These are phyloP conservation scores for Suillus americanus DNA, from an alignment of 768 basidiomycete species.

Conservation along the genomic window DNA sequence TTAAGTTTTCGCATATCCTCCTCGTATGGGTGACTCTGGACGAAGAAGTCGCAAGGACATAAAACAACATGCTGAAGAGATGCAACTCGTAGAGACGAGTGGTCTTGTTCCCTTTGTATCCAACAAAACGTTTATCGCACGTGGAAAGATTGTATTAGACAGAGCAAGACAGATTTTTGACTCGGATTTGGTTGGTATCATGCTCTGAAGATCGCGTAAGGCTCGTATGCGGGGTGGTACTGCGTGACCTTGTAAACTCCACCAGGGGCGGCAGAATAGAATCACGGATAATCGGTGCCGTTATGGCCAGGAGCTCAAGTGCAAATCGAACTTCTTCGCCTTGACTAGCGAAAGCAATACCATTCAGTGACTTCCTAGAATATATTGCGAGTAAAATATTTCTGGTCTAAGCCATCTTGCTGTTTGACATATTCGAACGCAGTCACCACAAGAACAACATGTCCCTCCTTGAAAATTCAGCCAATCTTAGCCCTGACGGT, in stretches of 20 bases:
- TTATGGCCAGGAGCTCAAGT: constrained; percentile 58
- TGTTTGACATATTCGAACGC: no score
- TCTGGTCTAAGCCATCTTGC: no score
- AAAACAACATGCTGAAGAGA: constrained; percentile 78
- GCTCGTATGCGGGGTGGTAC: constrained; percentile 67
- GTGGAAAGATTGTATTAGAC: constrained; percentile 35
- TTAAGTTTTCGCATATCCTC: constrained; percentile 71
- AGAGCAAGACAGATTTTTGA: not conserved
- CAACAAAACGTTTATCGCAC: constrained; percentile 87
- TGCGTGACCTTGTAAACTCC: no score
- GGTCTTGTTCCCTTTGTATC: constrained; percentile 91
- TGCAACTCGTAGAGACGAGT: constrained; percentile 92
- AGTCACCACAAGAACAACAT: not conserved
- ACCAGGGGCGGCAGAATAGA: constrained; percentile 49
- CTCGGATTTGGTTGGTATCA: constrained; percentile 47
- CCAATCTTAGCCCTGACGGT: constrained; percentile 46
- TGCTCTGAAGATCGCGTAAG: constrained; percentile 82
- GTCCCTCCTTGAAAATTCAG: constrained; percentile 52
- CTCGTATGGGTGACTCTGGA: constrained; percentile 83
- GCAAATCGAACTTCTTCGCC: constrained; percentile 50
- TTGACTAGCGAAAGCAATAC: constrained; percentile 39
- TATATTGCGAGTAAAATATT: no score
- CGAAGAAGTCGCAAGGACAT: constrained; percentile 81
- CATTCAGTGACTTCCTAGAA: not conserved
- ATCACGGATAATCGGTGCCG: constrained; percentile 74